These are phyloP conservation scores for Albugo candida DNA, from an alignment of 352 stramenopile species.

Conservation along the genomic window DNA sequence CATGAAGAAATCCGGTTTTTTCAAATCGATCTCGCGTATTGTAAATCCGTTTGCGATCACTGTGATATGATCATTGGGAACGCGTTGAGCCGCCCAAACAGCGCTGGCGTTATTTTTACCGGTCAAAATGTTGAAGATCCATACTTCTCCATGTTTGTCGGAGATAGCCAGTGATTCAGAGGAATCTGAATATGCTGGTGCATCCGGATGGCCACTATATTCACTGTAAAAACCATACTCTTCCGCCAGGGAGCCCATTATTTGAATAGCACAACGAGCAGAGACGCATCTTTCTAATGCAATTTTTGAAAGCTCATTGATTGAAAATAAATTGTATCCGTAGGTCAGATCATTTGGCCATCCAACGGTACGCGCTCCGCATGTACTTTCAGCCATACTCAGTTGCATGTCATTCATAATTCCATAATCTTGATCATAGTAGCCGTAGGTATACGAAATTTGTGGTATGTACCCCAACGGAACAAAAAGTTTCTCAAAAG, in stretches of 20 bases:
- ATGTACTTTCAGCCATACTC: constrained; percentile 89
- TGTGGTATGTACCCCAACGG: constrained; percentile 80
- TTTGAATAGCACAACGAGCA: constrained; percentile 62
- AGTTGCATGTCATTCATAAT: constrained; percentile 91
- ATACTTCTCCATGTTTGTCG: constrained; percentile 78
- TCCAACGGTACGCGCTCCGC: constrained; percentile 57
- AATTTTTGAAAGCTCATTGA: constrained; percentile 79
- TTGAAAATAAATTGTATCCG: constrained; percentile 79
- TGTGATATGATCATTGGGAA: constrained; percentile 78
- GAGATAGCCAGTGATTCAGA: constrained; percentile 75
- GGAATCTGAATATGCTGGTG: constrained; percentile 42
- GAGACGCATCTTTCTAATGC: constrained; percentile 78
- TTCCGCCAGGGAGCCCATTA: constrained; percentile 84
- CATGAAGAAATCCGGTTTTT: constrained; percentile 67
- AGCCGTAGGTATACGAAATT: constrained; percentile 81
- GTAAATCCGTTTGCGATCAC: constrained; percentile 86
- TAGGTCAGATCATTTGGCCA: constrained; percentile 33
- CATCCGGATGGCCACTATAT: constrained; percentile 41
- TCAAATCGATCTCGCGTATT: constrained; percentile 76
- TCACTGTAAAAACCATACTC: constrained; percentile 89
- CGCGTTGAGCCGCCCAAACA: constrained; percentile 85
- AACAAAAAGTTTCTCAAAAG: constrained; percentile 13
- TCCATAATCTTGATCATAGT: constrained; percentile 87
- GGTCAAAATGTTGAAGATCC: constrained; percentile 90
- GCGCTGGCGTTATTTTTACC: constrained; percentile 69